These are phyloP conservation scores for Xanthoconium stramineum DNA, from an alignment of 768 basidiomycete genomes.

Conservation along the genomic window DNA sequence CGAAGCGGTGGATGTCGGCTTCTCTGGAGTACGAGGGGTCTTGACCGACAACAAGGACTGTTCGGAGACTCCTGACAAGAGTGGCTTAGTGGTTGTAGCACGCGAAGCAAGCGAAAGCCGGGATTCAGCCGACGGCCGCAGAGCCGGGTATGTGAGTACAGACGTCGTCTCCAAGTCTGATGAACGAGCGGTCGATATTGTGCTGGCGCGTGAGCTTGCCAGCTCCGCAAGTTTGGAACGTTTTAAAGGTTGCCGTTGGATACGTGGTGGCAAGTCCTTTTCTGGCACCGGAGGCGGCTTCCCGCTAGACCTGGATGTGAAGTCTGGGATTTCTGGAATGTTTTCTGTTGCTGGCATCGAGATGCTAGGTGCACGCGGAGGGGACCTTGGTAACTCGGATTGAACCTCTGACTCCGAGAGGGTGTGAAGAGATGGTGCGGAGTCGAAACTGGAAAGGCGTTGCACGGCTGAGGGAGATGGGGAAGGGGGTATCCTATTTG, in stretches of 20 bases:
- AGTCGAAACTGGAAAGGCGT: slow-evolving; percentile 55
- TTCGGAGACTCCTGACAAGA: slow-evolving; percentile 19
- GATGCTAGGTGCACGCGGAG: slow-evolving; percentile 41
- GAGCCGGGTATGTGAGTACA: slow-evolving; percentile 66
- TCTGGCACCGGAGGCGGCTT: slow-evolving; percentile 25
- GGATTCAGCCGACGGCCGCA: slow-evolving; percentile 68
- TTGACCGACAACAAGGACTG: slow-evolving; percentile 12
- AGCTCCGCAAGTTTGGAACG: slow-evolving; percentile 69
- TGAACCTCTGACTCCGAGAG: slow-evolving; percentile 35
- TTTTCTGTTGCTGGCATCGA: slow-evolving; percentile 44
- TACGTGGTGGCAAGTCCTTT: slow-evolving; percentile 22
- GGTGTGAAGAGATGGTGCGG: slow-evolving; percentile 51
- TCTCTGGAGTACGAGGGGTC: slow-evolving; percentile 25
- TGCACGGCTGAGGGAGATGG: slow-evolving; percentile 67
- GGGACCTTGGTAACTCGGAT: slow-evolving; percentile 34
- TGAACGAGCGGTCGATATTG: slow-evolving; percentile 49
- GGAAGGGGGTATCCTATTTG: slow-evolving; percentile 60
- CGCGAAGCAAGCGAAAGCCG: slow-evolving; percentile 31
- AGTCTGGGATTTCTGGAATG: slow-evolving; percentile 56
- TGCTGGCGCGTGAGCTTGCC: slow-evolving; percentile 61
- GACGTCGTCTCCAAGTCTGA: slow-evolving; percentile 55
- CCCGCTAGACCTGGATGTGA: slow-evolving; percentile 44
- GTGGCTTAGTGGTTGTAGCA: slow-evolving; percentile 15
- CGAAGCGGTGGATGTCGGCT: slow-evolving; percentile 13
- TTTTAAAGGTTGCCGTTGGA: slow-evolving; percentile 26